Conservation (phyloP, 257 asterid species). For the Mitragyna speciosa region DNA sequence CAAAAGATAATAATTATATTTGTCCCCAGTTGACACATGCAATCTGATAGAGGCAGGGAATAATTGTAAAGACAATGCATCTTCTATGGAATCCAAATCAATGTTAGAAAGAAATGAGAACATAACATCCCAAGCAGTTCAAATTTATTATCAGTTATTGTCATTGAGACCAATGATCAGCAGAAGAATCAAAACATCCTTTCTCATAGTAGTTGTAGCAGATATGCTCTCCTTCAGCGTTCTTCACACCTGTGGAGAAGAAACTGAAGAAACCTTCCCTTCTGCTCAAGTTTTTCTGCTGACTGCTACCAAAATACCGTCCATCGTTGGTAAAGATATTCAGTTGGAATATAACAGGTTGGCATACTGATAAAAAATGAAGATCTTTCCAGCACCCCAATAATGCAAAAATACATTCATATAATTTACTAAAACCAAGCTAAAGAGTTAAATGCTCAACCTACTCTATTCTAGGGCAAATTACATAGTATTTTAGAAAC, state of each 20-base stretch:
- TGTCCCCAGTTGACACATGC: not conserved
- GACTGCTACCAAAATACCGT: not conserved
- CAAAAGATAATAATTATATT: not conserved
- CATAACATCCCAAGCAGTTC: not conserved
- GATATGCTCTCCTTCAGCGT: not conserved
- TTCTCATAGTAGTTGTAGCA: not conserved
- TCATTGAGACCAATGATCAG: not conserved
- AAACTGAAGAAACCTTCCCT: not conserved
- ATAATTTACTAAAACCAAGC: not conserved
- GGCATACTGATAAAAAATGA: not conserved
- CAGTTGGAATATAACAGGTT: not conserved
- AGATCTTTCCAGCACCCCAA: not conserved
- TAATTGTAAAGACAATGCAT: not conserved
- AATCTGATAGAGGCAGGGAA: not conserved
- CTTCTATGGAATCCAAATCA: not conserved
- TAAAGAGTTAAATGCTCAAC: slow-evolving; percentile 9
- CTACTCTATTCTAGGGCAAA: slow-evolving; percentile 15
- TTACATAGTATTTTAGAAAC: slow-evolving; percentile 12
- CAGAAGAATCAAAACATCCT: not conserved
- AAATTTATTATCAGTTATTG: not conserved
- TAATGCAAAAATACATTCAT: slow-evolving; percentile 4
- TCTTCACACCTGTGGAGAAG: too few relatives aligned
- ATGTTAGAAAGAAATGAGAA: not conserved
- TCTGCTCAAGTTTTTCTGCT: not conserved
- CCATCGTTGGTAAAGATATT: not conserved